phyloP scores from a whole-genome alignment of 1,139 yeast species.

The Protomyces macrosporus region DNA sequence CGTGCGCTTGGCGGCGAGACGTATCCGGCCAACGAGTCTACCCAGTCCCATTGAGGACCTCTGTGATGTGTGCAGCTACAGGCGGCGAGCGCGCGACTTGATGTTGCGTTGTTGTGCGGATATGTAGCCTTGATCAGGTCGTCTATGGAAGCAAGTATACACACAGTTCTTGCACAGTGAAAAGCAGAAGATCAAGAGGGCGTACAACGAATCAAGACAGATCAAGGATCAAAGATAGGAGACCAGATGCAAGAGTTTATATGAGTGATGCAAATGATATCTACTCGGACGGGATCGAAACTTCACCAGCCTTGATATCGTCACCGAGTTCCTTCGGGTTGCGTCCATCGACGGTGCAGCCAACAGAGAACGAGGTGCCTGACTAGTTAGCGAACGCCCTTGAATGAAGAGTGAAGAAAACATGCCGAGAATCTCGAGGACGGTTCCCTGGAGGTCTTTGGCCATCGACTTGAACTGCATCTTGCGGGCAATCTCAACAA shows the following conservation, averaged over 20 bases:
- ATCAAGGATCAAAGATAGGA: too few relatives aligned
- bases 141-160: too few relatives aligned
- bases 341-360: slow-evolving; percentile 86
- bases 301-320: slow-evolving; percentile 28
- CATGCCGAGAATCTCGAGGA: slow-evolving; percentile 93
- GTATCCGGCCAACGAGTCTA: neutral
- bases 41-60: slow-evolving; percentile 21
- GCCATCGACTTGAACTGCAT: slow-evolving; percentile 98
- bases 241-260: too few relatives aligned
- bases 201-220: too few relatives aligned
- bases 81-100: too few relatives aligned
- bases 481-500: slow-evolving; percentile 94
- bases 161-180: too few relatives aligned
- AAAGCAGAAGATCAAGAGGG: too few relatives aligned
- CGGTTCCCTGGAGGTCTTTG: slow-evolving; percentile 91
- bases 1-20: neutral
- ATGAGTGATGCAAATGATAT: neutral
- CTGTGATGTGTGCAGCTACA: neutral
- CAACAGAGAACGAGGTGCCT: slow-evolving; percentile 29
- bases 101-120: too few relatives aligned
- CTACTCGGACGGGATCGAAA: slow-evolving; percentile 22
- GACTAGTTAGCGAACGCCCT: slow-evolving; percentile 47
- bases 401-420: slow-evolving; percentile 63
- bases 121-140: too few relatives aligned
- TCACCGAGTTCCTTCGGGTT: slow-evolving; percentile 87